Conservation (phyloP, 805 yeast genomes). For the Metschnikowia chrysomelidarum region DNA sequence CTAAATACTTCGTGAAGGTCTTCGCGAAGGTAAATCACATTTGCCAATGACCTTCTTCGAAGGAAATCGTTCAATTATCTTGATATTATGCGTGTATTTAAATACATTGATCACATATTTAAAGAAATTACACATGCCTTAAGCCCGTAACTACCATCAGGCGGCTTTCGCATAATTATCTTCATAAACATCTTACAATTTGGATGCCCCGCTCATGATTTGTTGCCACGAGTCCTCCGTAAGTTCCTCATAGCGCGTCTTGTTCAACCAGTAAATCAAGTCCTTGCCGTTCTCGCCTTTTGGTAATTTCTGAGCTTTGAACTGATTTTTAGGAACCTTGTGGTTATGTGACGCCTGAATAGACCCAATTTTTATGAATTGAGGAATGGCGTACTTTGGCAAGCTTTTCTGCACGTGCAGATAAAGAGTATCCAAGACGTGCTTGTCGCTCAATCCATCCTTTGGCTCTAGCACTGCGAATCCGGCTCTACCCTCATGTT, state of each 20-base stretch:
- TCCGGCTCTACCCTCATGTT: slow-evolving; percentile 94
- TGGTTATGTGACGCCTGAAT: slow-evolving; percentile 77
- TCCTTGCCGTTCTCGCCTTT: slow-evolving; percentile 61
- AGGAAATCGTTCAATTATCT: too few relatives aligned
- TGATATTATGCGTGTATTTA: too few relatives aligned
- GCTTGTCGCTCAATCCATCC: slow-evolving; percentile 27
- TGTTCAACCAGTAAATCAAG: slow-evolving; percentile 66
- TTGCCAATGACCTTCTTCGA: too few relatives aligned
- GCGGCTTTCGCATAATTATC: too few relatives aligned
- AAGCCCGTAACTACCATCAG: too few relatives aligned
- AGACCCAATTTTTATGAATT: slow-evolving; percentile 67
- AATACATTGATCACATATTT: too few relatives aligned
- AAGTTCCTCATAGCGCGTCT: slow-evolving; percentile 53
- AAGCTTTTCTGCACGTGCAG: slow-evolving; percentile 39
- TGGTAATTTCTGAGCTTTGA: slow-evolving; percentile 67
- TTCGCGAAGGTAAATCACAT: too few relatives aligned
- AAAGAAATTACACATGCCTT: background rate
- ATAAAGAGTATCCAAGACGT: slow-evolving; percentile 28
- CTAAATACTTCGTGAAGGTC: too few relatives aligned
- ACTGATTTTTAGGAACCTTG: slow-evolving; percentile 70
- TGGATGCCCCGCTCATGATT: slow-evolving; percentile 37
- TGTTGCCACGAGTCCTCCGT: slow-evolving; percentile 55
- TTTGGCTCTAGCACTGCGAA: slow-evolving; percentile 70
- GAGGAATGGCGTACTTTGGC: slow-evolving; percentile 85
- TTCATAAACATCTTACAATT: slow-evolving; percentile 28